These are phyloP conservation scores for Cryptococcus sp. DNA, from an alignment of 1,284 basidiomycete species.

Conservation along the genomic window DNA sequence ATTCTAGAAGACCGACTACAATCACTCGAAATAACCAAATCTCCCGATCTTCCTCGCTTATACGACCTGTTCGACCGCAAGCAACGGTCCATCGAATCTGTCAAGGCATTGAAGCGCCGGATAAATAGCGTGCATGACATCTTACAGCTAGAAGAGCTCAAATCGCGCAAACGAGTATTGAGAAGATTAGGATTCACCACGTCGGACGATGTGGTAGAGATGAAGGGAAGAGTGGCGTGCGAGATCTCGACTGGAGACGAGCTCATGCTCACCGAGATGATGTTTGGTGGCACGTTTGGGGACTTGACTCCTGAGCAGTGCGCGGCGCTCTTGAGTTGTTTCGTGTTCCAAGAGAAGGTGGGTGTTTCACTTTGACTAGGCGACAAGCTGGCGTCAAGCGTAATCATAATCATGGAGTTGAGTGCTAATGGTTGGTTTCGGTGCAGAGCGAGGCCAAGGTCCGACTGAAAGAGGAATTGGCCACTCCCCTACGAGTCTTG, in stretches of 20 bases:
- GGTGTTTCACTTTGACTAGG: slow-evolving; percentile 20
- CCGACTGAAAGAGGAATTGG: slow-evolving; percentile 88
- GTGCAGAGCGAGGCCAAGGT: slow-evolving; percentile 82
- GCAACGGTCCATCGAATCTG: slow-evolving; percentile 67
- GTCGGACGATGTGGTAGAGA: slow-evolving; percentile 87
- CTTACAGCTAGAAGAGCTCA: slow-evolving; percentile 94
- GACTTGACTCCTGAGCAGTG: slow-evolving; percentile 85
- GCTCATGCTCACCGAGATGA: slow-evolving; percentile 90
- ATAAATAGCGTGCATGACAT: slow-evolving; percentile 90
- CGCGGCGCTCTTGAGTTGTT: slow-evolving; percentile 89
- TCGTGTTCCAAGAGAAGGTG: slow-evolving; percentile 96
- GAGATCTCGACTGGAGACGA: slow-evolving; percentile 98
- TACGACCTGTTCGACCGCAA: slow-evolving; percentile 82
- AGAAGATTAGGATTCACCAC: slow-evolving; percentile 89
- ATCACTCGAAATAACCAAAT: slow-evolving; percentile 71
- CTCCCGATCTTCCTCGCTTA: slow-evolving; percentile 70
- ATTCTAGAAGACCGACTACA: slow-evolving; percentile 80
- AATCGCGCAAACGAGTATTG: slow-evolving; percentile 90
- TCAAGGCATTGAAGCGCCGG: slow-evolving; percentile 76
- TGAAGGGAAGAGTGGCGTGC: slow-evolving; percentile 97
- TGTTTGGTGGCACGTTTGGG: slow-evolving; percentile 97
- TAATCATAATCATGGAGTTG: background rate
- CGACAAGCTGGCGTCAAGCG: background rate
- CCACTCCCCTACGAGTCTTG: slow-evolving; percentile 86
- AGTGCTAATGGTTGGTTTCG: background rate